Evolutionary conservation across 2,329 filamentous ascomycete species (phyloP), one percentile per base, ranked within the genome.

Genomic region (Aureobasidium sp.): DNA sequence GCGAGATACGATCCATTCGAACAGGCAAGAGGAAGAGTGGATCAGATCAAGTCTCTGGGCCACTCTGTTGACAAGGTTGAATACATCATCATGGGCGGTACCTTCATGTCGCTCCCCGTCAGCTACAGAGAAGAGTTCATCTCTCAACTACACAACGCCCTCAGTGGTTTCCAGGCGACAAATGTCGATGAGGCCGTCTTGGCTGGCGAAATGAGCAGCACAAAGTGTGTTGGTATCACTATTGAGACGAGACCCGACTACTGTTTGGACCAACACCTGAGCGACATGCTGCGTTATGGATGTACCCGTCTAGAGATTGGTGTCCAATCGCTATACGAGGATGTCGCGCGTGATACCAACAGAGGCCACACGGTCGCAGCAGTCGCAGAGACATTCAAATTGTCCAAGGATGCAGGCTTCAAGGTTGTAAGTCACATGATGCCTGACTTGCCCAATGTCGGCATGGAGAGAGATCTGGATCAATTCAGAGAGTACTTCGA

Each of bases 381-480:
- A 0, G 94, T 99, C 0, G 93, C 91, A 31, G 92, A 99, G 75
- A 99, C 94, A 0, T 99, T 99, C 72, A 95, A 89, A 66, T 80
- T 96, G n/a, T 86, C 94, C 64, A 99, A 99, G 75, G 95, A 99
- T 73, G 91, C 95, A 6, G 94, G 94, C 0, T 99, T 96, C 82
- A 99, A 99, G 74, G 94, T 99, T 0, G 94, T 99, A 64, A 95
- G 90, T 66, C 94, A 99, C 76, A 99, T 99, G 94, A 99, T 99
- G 94, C 94, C 94, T 1, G 94, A 99, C 71, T 77, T 99, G 50
- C 94, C 94, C 3, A 99, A 99, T 68, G 94, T 99, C 2, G 94
- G 94, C 60, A 96, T 97, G 89, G 95, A 99, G 75, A 87, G 94
- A 68, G 94, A 99, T 71, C 80, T 99, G 45, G 92, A 95, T 70